Evolutionary conservation across 73 alveolate genomes (phyloP).

Genomic region (Tetrahymena elliotti): DNA sequence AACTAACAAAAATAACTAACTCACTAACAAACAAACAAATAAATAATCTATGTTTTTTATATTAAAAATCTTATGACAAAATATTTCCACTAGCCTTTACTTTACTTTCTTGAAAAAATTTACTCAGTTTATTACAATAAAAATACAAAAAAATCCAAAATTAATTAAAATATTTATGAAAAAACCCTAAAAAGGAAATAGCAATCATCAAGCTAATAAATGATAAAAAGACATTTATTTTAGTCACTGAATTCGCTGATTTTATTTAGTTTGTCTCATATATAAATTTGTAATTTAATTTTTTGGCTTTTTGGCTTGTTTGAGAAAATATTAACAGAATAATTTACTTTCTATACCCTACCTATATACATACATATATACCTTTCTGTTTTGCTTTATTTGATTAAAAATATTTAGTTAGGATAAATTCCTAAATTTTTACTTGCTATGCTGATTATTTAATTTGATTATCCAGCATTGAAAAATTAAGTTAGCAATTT

Average conservation of each 20-base stretch:
- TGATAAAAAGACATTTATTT: no score
- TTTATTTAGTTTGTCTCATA: no score
- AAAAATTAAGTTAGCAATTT: not conserved
- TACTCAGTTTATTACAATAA: not conserved
- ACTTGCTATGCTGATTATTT: not conserved
- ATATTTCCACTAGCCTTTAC: not conserved
- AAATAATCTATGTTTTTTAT: no score
- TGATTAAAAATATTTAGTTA: not conserved
- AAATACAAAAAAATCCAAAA: not conserved
- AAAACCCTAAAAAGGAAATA: not conserved
- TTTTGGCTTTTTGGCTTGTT: no score
- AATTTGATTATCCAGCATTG: not conserved
- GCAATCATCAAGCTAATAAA: not conserved
- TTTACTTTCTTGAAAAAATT: not conserved
- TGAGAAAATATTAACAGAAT: not conserved
- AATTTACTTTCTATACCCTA: not conserved
- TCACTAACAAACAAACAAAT: no score
- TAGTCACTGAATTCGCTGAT: no score
- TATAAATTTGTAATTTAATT: no score
- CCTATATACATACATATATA: no score
- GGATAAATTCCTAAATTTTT: not conserved
- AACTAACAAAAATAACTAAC: no score
- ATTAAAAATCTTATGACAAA: not conserved
- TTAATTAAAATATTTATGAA: not conserved
- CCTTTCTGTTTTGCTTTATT: not conserved